phyloP scores from a whole-genome alignment of 805 yeast genomes.

The Pichia membranifaciens region DNA sequence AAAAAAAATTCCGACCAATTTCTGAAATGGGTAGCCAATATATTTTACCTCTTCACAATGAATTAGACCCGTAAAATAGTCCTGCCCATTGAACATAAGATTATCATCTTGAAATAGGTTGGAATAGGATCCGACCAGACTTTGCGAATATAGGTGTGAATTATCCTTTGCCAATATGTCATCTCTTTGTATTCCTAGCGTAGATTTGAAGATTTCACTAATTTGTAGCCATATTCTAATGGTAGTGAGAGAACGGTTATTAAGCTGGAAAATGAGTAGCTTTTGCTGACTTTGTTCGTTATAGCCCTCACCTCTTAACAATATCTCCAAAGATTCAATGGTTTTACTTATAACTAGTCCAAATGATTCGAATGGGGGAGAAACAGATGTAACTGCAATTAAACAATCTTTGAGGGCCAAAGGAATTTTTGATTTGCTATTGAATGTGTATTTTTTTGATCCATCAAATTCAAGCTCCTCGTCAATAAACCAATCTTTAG shows the following conservation, averaged over 20 bases:
- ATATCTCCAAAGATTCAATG: constrained; percentile 59
- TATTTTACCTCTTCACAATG: constrained; percentile 44
- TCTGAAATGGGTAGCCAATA: constrained; percentile 40
- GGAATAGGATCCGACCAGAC: constrained; percentile 42
- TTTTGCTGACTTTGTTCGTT: constrained; percentile 13
- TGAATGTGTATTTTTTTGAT: constrained; percentile 8
- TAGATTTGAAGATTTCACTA: constrained; percentile 26
- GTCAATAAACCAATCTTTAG: constrained; percentile 27
- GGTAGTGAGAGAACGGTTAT: constrained; percentile 55
- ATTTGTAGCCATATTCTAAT: constrained; percentile 42
- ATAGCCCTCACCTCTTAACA: constrained; percentile 48
- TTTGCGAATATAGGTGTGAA: constrained; percentile 26
- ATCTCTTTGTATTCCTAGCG: constrained; percentile 20
- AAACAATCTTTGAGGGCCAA: constrained; percentile 23
- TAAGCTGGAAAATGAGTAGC: constrained; percentile 48
- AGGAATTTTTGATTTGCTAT: constrained; percentile 19
- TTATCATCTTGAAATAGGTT: constrained; percentile 41
- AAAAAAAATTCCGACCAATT: constrained; percentile 44
- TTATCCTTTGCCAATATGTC: constrained; percentile 15
- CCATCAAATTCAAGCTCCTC: constrained; percentile 15
- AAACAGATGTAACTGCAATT: constrained; percentile 18
- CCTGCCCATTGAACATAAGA: constrained; percentile 33
- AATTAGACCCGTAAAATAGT: constrained; percentile 50
- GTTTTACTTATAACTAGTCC: constrained; percentile 42
- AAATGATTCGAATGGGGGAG: constrained; percentile 30